These are phyloP conservation scores for Oropetium thomaeum DNA, from an alignment of 176 grass and related monocot species.

Conservation along the genomic window DNA sequence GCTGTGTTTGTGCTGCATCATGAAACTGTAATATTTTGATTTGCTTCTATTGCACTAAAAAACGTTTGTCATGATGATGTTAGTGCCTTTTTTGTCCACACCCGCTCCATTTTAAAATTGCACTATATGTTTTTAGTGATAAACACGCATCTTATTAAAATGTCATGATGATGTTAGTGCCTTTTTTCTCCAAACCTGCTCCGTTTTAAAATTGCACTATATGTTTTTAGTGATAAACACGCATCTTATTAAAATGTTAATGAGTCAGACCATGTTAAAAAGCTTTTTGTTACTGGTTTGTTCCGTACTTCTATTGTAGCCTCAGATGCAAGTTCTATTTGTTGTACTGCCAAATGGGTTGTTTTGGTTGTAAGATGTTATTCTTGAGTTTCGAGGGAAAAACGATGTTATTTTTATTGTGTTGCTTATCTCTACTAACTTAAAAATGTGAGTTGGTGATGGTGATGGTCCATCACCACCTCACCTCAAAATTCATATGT, in stretches of 20 bases:
- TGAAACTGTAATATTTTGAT: not conserved
- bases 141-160: not conserved
- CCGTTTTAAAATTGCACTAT: not conserved
- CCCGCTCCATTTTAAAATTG: not conserved
- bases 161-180: too few species aligned
- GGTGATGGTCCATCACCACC: too few species aligned
- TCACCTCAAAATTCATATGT: too few species aligned
- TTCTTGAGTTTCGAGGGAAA: too few species aligned
- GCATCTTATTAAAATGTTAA: too few species aligned
- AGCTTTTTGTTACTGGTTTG: not conserved
- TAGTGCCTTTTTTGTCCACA: not conserved
- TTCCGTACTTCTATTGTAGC: not conserved
- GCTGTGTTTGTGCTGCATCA: not conserved
- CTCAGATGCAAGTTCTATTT: not conserved
- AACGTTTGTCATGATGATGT: too few species aligned
- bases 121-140: not conserved
- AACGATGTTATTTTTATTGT: constrained; percentile 14
- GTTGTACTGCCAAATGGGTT: not conserved
- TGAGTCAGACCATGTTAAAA: not conserved
- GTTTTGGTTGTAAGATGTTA: not conserved
- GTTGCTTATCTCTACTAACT: too few species aligned
- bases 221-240: not conserved
- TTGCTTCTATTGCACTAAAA: not conserved
- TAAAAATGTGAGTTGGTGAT: too few species aligned
- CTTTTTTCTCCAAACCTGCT: not conserved